Conservation (phyloP, 176 grass and related monocot species). For the Luzula sylvatica region DNA sequence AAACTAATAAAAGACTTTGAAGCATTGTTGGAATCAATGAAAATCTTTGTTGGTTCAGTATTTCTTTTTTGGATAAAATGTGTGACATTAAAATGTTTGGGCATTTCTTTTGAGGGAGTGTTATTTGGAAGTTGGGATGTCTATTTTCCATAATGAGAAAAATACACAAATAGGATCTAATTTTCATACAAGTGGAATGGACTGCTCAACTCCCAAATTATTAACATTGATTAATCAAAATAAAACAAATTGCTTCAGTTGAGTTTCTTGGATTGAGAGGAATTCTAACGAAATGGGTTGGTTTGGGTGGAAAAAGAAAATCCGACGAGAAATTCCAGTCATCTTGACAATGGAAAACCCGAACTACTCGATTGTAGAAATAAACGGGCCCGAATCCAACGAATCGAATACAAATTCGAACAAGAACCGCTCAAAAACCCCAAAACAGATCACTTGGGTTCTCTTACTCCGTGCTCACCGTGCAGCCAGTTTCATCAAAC, state of each 20-base stretch:
- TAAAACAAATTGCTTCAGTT: neutral
- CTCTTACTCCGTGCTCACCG: constrained; percentile 70
- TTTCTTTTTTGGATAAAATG: no score
- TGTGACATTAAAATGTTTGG: no score
- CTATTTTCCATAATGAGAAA: constrained; percentile 1
- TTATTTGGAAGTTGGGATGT: constrained; percentile 13
- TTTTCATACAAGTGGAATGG: neutral
- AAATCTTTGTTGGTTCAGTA: no score
- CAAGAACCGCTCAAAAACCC: constrained; percentile 47
- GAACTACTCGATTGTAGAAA: constrained; percentile 69
- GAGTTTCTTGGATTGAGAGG: neutral
- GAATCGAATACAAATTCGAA: constrained; percentile 23
- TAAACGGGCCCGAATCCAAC: constrained; percentile 17
- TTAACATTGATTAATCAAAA: neutral
- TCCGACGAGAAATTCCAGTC: constrained; percentile 36
- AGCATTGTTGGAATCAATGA: no score
- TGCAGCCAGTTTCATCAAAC: constrained; percentile 37
- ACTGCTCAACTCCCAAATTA: constrained; percentile 12
- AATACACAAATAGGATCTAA: neutral
- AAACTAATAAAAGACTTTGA: no score
- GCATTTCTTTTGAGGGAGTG: no score
- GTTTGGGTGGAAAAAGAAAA: neutral
- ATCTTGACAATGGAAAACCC: constrained; percentile 84
- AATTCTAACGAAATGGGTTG: neutral
- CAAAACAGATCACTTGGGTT: constrained; percentile 80